phyloP scores from a whole-genome alignment of 2,329 filamentous ascomycete genomes.

The Myriosclerotinia scirpicola region DNA sequence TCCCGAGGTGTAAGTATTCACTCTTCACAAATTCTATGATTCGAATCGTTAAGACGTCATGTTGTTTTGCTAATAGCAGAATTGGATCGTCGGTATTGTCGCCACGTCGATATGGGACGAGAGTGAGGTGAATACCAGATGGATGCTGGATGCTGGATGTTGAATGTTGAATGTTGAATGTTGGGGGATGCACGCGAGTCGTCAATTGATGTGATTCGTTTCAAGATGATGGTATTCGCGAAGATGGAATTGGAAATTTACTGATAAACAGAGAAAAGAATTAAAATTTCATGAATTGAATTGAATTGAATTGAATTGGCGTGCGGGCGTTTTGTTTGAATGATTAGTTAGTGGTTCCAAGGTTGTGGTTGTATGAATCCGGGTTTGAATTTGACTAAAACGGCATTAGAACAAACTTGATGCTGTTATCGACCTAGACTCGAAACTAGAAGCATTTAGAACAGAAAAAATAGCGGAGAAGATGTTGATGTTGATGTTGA shows the following conservation, averaged over 20 bases:
- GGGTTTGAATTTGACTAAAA: conserved; percentile 5
- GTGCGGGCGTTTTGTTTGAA: neutral
- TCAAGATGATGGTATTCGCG: neutral
- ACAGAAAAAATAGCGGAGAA: conserved; percentile 10
- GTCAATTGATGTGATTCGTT: neutral
- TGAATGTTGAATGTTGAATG: no score
- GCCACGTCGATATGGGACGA: conserved; percentile 12
- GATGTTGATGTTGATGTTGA: neutral
- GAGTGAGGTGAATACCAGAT: neutral
- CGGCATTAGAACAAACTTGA: conserved; percentile 12
- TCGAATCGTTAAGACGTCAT: conserved; percentile 5
- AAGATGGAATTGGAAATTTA: neutral
- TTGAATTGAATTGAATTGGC: neutral
- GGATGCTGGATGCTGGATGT: no score
- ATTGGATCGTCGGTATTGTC: neutral
- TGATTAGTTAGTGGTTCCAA: neutral
- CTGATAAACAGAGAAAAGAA: neutral
- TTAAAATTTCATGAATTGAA: neutral
- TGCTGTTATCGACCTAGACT: neutral
- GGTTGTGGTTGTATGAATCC: conserved; percentile 17
- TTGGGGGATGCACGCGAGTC: neutral
- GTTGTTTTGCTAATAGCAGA: neutral
- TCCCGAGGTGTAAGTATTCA: neutral
- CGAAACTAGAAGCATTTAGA: conserved; percentile 13
- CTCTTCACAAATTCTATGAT: neutral